A percentile compares a stretch with the other conserved stretches of the same genome.
Evolutionary conservation across 176 grass and related monocot species (phyloP).

Genomic region (Musa schizocarpa): DNA sequence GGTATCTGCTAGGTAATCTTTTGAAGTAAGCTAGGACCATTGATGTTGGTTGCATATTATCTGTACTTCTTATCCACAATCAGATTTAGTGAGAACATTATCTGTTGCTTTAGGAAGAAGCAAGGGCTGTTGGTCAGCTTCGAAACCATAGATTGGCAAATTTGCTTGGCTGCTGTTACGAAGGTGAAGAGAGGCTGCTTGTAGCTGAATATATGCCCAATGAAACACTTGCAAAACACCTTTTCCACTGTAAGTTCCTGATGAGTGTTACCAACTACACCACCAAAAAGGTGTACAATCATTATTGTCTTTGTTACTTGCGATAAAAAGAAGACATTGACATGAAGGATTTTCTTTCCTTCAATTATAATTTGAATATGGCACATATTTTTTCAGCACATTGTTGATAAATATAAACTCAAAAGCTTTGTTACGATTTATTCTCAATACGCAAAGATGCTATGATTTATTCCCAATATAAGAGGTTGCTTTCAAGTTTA

Average conservation of each 20-base stretch:
- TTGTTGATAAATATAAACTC: neutral
- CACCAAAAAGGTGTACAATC: neutral
- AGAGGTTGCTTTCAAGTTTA: neutral
- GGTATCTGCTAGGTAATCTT: neutral
- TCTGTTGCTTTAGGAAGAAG: constrained; percentile 73
- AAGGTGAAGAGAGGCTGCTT: constrained; percentile 94
- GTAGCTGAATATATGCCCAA: constrained; percentile 98
- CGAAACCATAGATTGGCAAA: constrained; percentile 77
- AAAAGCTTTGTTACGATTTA: neutral
- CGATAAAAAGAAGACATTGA: neutral
- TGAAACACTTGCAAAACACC: constrained; percentile 87
- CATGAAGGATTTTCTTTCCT: no score
- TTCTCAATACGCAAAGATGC: neutral
- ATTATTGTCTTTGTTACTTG: neutral
- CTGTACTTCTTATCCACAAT: neutral
- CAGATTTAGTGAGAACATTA: constrained; percentile 13
- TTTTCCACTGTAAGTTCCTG: constrained; percentile 83
- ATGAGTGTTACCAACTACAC: neutral
- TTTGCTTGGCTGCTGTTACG: constrained; percentile 90
- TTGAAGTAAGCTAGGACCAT: neutral
- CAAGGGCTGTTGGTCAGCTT: constrained; percentile 69
- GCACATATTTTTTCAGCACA: neutral
- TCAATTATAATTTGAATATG: neutral
- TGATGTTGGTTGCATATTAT: neutral
- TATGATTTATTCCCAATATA: neutral